Conservation (phyloP, 164 flowering plant species). For the Amborella trichopoda region DNA sequence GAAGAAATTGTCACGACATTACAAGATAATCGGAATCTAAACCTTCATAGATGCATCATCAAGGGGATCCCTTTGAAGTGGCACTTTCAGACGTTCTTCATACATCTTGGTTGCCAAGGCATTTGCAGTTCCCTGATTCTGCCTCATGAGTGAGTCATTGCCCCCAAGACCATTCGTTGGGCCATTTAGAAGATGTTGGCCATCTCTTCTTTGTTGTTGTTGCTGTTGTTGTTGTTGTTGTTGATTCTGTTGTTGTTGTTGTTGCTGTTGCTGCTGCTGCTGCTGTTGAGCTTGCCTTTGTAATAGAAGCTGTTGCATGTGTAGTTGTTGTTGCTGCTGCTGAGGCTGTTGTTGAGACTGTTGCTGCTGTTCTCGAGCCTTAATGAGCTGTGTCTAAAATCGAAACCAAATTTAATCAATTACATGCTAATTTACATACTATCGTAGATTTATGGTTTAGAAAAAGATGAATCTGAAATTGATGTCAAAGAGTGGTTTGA, state of each 20-base stretch:
- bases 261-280: conserved; percentile 42
- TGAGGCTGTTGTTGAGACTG: conserved; percentile 28
- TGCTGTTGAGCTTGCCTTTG: conserved; percentile 69
- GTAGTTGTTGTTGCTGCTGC: conserved; percentile 52
- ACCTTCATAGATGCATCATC: conserved; percentile 96
- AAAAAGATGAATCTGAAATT: too few relatives aligned
- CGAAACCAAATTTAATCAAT: not conserved
- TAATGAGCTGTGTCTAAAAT: conserved; percentile 41
- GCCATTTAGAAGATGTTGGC: conserved; percentile 71
- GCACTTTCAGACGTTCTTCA: conserved; percentile 72
- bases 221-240: conserved; percentile 58
- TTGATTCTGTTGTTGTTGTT: conserved; percentile 46
- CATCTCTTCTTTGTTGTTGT: conserved; percentile 58
- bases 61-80: conserved; percentile 71
- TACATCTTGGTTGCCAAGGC: conserved; percentile 95
- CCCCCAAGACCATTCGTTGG: conserved; percentile 60
- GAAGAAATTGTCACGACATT: too few relatives aligned
- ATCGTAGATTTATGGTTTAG: too few relatives aligned
- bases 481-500: too few relatives aligned
- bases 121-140: conserved; percentile 69
- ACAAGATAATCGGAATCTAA: not conserved
- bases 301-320: conserved; percentile 57
- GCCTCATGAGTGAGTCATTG: conserved; percentile 59
- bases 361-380: conserved; percentile 43
- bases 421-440: too few relatives aligned